Conservation (phyloP, 345 rosid genomes). For the Linum tenue region DNA sequence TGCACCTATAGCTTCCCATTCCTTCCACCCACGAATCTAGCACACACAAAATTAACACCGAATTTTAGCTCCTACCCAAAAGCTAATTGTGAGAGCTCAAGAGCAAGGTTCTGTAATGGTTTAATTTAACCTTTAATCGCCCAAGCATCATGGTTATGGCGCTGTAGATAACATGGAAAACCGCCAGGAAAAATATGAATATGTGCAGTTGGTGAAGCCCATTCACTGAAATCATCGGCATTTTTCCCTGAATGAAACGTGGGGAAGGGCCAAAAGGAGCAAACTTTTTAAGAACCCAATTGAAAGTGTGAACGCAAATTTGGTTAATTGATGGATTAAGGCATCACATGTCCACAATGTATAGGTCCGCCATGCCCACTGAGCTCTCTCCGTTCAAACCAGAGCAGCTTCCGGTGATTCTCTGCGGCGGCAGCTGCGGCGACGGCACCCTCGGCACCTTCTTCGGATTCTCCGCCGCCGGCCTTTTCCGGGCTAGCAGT, state of each 20-base stretch:
- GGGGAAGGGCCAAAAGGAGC: no score
- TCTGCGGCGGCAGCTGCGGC: not conserved
- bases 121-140: slow-evolving; percentile 53
- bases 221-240: slow-evolving; percentile 62
- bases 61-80: no score
- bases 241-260: slow-evolving; percentile 39
- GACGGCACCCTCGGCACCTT: not conserved
- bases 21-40: slow-evolving; percentile 89
- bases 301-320: no score
- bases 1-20: slow-evolving; percentile 52
- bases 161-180: slow-evolving; percentile 77
- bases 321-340: no score
- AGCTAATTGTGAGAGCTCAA: no score
- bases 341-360: slow-evolving; percentile 28
- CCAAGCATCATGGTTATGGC: slow-evolving; percentile 83
- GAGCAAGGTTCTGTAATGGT: no score
- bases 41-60: not conserved
- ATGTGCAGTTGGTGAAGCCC: slow-evolving; percentile 91
- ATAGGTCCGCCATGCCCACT: slow-evolving; percentile 13
- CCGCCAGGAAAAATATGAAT: slow-evolving; percentile 88
- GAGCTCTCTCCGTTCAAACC: slow-evolving; percentile 37
- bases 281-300: no score
- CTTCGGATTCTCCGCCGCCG: not conserved
- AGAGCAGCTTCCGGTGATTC: slow-evolving; percentile 37
- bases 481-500: no score